Base-by-base conservation (phyloP, 495 filamentous ascomycete species). In the Xylaria sp. region DNA sequence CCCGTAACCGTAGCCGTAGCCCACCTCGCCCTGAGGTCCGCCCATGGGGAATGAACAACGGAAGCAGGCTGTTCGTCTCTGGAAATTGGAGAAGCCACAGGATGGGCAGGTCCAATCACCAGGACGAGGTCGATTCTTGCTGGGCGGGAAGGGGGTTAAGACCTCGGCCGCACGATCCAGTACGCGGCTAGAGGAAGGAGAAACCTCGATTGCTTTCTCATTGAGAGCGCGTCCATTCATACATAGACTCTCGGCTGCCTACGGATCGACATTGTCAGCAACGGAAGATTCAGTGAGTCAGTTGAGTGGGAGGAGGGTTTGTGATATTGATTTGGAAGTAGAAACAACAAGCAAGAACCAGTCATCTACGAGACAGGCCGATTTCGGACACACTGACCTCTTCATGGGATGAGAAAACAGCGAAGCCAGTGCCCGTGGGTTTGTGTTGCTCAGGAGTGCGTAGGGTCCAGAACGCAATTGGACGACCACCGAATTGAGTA, bases 51-150 rank as follows among this genome's bases (percentile, higher is more conserved):
- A 99, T 7, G 94, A 97, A 86, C 96, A 99, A 72, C 96, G 93
- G 90, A 99, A 99, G 82, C 96, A 99, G 46, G 95, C 96, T 3
- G 96, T 98, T 69, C 96, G 92, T 71, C 96, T 93, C 81, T 99
- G 96, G 86, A 99, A 99, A 85, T 99, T 94, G 70, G 90, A 92
- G 80, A 94, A 94, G 48, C 92, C 92, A 76, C 92, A 99, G 7
- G 94, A 97, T 29, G 96, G 96, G 87, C 96, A 99, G 68, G 94
- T 97, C 96, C 96, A 99, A 82, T 99, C 96, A 76, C 96, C 96
- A 44, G 96, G 96, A 58, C 96, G 92, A 66, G 96, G 96, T 26
- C 96, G 90, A 80, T 99, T 99, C 88, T 99, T 99, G 80, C 94
- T 97, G 0, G 96, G 96, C 8, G 96, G 96, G 85, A 99, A 99